Evolutionary conservation across 305 asterid species (phyloP).

Genomic region (Solanum aculeatissimum): DNA sequence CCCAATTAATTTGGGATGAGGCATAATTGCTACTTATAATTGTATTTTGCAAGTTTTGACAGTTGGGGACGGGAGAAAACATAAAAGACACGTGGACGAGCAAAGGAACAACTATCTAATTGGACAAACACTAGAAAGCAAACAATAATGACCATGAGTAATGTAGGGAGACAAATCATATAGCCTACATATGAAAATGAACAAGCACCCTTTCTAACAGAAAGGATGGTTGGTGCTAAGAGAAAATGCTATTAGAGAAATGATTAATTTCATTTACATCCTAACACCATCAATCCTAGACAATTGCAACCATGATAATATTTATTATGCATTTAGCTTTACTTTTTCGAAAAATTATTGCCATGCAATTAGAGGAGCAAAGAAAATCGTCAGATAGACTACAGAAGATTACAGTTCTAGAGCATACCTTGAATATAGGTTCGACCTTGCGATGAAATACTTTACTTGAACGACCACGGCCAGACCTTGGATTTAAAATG

Average conservation of each 20-base stretch:
- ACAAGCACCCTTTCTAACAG: background rate
- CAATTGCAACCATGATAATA: background rate
- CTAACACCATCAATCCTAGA: background rate
- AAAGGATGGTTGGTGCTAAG: background rate
- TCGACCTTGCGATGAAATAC: slow-evolving; percentile 80
- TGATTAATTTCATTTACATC: background rate
- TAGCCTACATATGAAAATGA: background rate
- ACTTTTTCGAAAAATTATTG: background rate
- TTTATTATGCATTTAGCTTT: background rate
- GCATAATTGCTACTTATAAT: background rate
- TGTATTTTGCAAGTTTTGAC: background rate
- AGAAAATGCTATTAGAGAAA: background rate
- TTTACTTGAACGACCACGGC: slow-evolving; percentile 94
- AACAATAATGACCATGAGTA: background rate
- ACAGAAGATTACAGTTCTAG: background rate
- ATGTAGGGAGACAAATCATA: background rate
- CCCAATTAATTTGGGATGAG: background rate
- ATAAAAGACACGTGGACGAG: background rate
- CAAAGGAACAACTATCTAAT: background rate
- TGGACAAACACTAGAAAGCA: background rate
- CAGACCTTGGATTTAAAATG: slow-evolving; percentile 92
- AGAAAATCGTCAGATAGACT: background rate
- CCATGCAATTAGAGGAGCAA: background rate
- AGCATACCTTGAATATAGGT: slow-evolving; percentile 85
- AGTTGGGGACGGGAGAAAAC: background rate